Evolutionary conservation across 768 basidiomycete species (phyloP).

Genomic region (Auricularia cornea): DNA sequence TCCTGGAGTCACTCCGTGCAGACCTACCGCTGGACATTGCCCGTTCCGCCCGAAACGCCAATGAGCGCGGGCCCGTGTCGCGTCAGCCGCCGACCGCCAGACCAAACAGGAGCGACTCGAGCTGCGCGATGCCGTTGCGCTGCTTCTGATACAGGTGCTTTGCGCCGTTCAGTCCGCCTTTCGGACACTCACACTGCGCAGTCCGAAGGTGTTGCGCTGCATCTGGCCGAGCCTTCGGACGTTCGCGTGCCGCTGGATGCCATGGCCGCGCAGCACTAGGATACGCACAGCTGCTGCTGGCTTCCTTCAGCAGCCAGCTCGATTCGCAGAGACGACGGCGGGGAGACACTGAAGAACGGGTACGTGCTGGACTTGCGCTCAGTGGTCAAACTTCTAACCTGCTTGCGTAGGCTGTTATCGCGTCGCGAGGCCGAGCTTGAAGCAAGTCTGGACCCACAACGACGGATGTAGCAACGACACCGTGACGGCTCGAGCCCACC

Average conservation of each 20-base stretch:
- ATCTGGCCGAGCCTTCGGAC: background rate
- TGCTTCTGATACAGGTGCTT: slow-evolving; percentile 52
- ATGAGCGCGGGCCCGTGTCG: background rate
- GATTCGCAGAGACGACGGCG: background rate
- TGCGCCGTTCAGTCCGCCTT: too few species aligned
- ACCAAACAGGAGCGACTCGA: slow-evolving; percentile 44
- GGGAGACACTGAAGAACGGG: background rate
- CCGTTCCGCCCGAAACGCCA: slow-evolving; percentile 24
- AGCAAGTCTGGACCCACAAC: slow-evolving; percentile 18
- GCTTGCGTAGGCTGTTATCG: slow-evolving; percentile 44
- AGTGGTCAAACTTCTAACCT: slow-evolving; percentile 34
- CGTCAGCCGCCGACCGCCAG: slow-evolving; percentile 29
- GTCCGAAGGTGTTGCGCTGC: background rate
- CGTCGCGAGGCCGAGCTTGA: slow-evolving; percentile 52
- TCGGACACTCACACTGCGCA: background rate
- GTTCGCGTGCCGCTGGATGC: background rate
- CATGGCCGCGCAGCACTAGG: background rate
- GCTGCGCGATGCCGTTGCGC: slow-evolving; percentile 42
- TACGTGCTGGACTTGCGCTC: slow-evolving; percentile 25
- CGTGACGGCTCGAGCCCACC: slow-evolving; percentile 26
- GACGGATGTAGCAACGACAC: too few species aligned
- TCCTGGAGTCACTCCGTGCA: too few species aligned
- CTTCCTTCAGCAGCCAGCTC: background rate
- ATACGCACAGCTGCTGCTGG: background rate
- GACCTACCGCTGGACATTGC: slow-evolving; percentile 38